phyloP scores from a whole-genome alignment of 2,329 filamentous ascomycete genomes.

The Beauveria asiatica region DNA sequence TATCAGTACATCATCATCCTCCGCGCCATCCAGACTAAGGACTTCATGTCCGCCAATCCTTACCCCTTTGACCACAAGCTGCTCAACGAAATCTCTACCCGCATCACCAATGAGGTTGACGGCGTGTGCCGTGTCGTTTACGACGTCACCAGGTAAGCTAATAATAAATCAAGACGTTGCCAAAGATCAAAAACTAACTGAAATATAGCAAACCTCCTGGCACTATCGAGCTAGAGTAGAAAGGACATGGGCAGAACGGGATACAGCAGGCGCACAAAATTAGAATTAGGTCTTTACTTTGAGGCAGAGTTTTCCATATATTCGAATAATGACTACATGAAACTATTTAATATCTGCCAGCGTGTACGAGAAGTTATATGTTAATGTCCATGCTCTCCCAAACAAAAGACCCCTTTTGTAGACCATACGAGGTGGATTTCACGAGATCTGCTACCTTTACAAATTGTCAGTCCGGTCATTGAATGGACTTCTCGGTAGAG shows the following conservation, averaged over 20 bases:
- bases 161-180: background rate
- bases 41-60: constrained; percentile 64
- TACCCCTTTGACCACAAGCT: constrained; percentile 59
- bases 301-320: background rate
- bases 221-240: constrained; percentile 67
- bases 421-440: no score
- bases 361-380: no score
- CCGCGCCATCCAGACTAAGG: constrained; percentile 34
- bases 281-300: background rate
- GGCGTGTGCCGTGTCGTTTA: constrained; percentile 65
- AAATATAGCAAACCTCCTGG: constrained; percentile 51
- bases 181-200: background rate
- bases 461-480: no score
- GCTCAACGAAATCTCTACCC: constrained; percentile 53
- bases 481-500: no score
- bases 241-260: no score
- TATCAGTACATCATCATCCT: constrained; percentile 25
- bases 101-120: constrained; percentile 59
- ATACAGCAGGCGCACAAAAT: background rate
- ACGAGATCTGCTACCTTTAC: no score
- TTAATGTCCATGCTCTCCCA: no score
- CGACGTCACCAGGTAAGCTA: constrained; percentile 45
- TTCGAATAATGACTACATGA: background rate
- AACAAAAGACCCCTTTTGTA: no score
- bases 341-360: background rate